Base-by-base conservation (phyloP, 2,329 filamentous ascomycete species). In the Escovopsis sp. region DNA sequence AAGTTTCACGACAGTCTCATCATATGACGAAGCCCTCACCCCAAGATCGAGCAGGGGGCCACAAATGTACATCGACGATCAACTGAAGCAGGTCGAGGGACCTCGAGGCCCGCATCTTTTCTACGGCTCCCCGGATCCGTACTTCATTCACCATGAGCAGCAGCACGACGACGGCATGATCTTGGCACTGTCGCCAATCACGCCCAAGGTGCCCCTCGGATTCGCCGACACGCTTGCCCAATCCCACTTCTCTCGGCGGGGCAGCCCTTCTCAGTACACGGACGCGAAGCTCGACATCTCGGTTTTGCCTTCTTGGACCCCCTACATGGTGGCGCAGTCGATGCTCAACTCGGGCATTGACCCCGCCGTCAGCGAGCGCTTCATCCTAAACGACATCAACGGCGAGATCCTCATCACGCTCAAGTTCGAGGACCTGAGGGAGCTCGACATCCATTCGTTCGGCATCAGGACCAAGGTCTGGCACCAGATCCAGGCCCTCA, bases 341-440 rank as follows among this genome's bases (percentile, higher is more conserved):
- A 91, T 95, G 86, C 74, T 80, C 54, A 76, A 85, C 57, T 76
- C 79, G 36, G 86, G 84, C 51, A 79, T 94, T 56, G 88, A 94
- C 57, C 65, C 76, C 40, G 65, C 71, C 7, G 71, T 89, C 39
- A 80, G 91, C 10, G 80, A 93, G 53, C 84, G 82, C 51, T 95
- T 98, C 54, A 72, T 88, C 47, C 75, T 82, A 53, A 93, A 98
- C 59, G 89, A 98, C 56, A 95, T 98, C 58, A 86, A 81, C 24
- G 89, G 89, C 12, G 72, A 78, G 5, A 84, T 96, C 43, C 67
- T 96, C 15, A 78, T 94, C 40, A 87, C 89, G n/a, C 67, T 98
- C 35, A 87, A 94, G 56, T 88, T 89, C 51, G 86, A 94, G 48
- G 88, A 91, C 52, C 65, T 91, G 43, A 81, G 81, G 58, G 84